A percentile compares a stretch with the other conserved stretches of the same genome.
These are phyloP conservation scores for Diospyros kaki DNA, from an alignment of 148 eudicot species.

Conservation along the genomic window DNA sequence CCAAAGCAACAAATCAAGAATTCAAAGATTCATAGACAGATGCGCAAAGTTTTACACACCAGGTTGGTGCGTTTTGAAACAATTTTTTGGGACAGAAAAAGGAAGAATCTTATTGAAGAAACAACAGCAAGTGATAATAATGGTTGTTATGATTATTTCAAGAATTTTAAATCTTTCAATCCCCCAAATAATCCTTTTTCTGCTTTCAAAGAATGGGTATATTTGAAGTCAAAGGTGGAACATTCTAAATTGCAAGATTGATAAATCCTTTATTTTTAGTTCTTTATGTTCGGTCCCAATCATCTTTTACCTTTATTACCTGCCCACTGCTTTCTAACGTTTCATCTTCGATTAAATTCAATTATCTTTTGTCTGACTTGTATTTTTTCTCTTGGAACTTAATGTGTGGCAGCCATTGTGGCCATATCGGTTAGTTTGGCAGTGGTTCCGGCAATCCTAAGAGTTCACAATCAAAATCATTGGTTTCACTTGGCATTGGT, in stretches of 20 bases:
- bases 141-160: no score
- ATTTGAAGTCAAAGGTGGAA: no score
- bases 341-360: no score
- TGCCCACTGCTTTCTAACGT: not conserved
- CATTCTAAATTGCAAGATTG: no score
- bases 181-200: no score
- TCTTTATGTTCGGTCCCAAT: not conserved
- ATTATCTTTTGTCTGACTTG: no score
- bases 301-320: not conserved
- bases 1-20: constrained; percentile 65
- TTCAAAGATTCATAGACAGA: constrained; percentile 66
- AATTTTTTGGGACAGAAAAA: no score
- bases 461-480: constrained; percentile 37
- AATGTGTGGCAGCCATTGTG: constrained; percentile 57
- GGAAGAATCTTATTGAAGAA: no score
- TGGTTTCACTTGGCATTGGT: constrained; percentile 78
- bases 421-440: constrained; percentile 56
- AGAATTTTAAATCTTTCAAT: no score
- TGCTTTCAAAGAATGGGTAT: no score
- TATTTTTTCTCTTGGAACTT: not conserved
- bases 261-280: no score
- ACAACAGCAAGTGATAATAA: no score
- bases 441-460: constrained; percentile 49
- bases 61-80: constrained; percentile 30
- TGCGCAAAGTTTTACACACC: constrained; percentile 92